Conservation (phyloP, 228 moss, liverwort and hornwort genomes). For the Sphagnum magellanicum region DNA sequence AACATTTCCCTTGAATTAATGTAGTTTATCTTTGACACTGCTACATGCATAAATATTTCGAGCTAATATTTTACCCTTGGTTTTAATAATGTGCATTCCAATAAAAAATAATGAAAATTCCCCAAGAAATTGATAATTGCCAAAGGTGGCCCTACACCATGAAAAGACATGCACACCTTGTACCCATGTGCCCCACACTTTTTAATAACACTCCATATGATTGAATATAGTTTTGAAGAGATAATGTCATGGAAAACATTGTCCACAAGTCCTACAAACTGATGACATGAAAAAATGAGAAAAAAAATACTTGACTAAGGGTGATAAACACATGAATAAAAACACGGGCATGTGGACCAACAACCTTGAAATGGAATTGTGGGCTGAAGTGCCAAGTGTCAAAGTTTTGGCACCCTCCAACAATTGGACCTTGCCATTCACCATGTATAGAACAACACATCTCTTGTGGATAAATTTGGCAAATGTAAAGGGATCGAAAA, state of each 20-base stretch:
- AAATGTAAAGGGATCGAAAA: conserved; percentile 90
- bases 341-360: conserved; percentile 76
- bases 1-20: conserved; percentile 92
- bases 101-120: conserved; percentile 77
- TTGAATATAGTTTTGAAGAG: neutral
- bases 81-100: conserved; percentile 94
- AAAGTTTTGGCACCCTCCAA: conserved; percentile 96
- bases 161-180: conserved; percentile 91
- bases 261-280: too few species aligned
- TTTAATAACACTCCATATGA: too few species aligned
- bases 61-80: conserved; percentile 75
- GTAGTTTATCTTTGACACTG: conserved; percentile 85
- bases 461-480: conserved; percentile 97
- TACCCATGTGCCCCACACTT: too few species aligned
- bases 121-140: conserved; percentile 76
- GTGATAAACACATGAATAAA: conserved; percentile 97
- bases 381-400: conserved; percentile 96
- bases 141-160: conserved; percentile 65
- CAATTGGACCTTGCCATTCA: conserved; percentile 88
- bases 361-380: conserved; percentile 88
- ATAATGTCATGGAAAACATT: neutral
- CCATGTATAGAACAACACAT: conserved; percentile 95
- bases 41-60: conserved; percentile 57
- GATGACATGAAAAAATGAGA: neutral
- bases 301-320: conserved; percentile 73